These are phyloP conservation scores for Calonectria fujianensis DNA, from an alignment of 2,329 filamentous ascomycete genomes.

Conservation along the genomic window DNA sequence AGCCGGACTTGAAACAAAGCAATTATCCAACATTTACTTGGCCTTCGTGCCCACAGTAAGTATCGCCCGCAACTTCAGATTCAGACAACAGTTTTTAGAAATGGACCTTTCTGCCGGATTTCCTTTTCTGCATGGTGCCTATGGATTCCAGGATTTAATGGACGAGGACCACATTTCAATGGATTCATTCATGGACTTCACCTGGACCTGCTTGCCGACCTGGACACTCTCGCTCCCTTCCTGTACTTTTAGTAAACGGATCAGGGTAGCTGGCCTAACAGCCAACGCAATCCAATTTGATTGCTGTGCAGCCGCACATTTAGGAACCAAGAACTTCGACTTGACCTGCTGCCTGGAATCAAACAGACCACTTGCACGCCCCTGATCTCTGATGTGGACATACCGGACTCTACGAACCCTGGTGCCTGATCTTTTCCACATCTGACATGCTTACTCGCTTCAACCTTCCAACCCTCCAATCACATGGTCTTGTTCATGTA, in stretches of 20 bases:
- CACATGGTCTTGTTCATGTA: conserved; percentile 15
- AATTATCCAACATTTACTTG: conserved; percentile 47
- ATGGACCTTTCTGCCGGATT: conserved; percentile 52
- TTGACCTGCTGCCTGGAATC: conserved; percentile 35
- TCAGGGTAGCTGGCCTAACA: conserved; percentile 47
- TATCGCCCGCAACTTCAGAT: conserved; percentile 60
- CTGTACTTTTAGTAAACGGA: conserved; percentile 34
- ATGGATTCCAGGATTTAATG: conserved; percentile 48
- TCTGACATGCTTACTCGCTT: conserved; percentile 39
- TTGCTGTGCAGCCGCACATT: conserved; percentile 60
- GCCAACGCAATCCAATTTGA: conserved; percentile 58
- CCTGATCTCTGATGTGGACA: conserved; percentile 39
- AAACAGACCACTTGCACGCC: conserved; percentile 12
- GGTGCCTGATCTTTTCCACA: conserved; percentile 8
- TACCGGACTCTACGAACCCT: conserved; percentile 35
- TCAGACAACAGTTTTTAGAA: conserved; percentile 47
- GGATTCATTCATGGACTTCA: conserved; percentile 26
- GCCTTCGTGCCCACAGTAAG: conserved; percentile 58
- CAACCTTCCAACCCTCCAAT: neutral
- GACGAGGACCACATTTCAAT: conserved; percentile 48
- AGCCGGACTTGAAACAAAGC: conserved; percentile 58
- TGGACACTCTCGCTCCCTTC: conserved; percentile 35
- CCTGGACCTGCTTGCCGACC: conserved; percentile 34
- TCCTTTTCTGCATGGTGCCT: conserved; percentile 41
- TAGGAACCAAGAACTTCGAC: conserved; percentile 33